Evolutionary conservation across 352 stramenopile genomes (phyloP).

Genomic region (Thalassiosira hispida): DNA sequence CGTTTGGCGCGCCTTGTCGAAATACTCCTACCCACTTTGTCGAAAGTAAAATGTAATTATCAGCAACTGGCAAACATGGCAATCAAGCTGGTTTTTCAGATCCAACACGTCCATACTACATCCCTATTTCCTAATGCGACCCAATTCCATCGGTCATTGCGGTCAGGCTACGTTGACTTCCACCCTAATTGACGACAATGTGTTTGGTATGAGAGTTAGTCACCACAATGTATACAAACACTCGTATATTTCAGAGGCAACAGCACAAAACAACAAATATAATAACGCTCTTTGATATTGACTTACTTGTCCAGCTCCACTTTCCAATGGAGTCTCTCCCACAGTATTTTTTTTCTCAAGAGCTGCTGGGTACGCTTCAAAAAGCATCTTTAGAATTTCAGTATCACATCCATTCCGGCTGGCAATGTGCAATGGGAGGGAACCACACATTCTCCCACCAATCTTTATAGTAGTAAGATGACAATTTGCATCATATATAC

Average conservation of each 20-base stretch:
- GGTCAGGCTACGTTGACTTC: slow-evolving; percentile 13
- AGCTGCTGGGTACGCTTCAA: slow-evolving; percentile 45
- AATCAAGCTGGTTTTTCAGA: too few species aligned
- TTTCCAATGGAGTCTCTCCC: slow-evolving; percentile 42
- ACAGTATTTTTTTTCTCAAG: slow-evolving; percentile 37
- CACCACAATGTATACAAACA: too few species aligned
- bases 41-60: too few species aligned
- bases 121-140: slow-evolving; percentile 2
- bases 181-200: not conserved
- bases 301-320: slow-evolving; percentile 33
- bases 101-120: too few species aligned
- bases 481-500: not conserved
- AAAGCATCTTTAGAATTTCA: slow-evolving; percentile 52
- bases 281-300: too few species aligned
- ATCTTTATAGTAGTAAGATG: slow-evolving; percentile 11
- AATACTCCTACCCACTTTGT: too few species aligned
- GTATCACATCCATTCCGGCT: slow-evolving; percentile 37
- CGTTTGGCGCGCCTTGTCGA: too few species aligned
- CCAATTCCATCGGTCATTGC: slow-evolving; percentile 14
- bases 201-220: not conserved
- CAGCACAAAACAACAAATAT: too few species aligned
- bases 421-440: slow-evolving; percentile 52
- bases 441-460: slow-evolving; percentile 40
- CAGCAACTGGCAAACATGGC: too few species aligned
- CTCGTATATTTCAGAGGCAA: too few species aligned